Conservation (phyloP, 129 eudicot species). For the Centella asiatica region DNA sequence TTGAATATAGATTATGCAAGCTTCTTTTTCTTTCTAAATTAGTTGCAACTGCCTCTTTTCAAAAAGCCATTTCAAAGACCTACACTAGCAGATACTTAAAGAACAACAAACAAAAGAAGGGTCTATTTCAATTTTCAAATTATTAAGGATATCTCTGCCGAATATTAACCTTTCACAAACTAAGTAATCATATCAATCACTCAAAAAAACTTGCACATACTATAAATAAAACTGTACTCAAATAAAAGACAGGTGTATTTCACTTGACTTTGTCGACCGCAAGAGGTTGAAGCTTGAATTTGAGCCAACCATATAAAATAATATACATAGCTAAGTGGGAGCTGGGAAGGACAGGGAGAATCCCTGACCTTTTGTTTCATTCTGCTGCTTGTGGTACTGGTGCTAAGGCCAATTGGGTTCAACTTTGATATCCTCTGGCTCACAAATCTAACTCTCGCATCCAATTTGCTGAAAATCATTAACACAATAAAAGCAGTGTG, state of each 20-base stretch:
- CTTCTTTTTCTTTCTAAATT: too few species aligned
- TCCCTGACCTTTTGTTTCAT: constrained; percentile 15
- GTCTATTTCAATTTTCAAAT: not conserved
- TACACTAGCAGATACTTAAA: not conserved
- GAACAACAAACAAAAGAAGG: constrained; percentile 5
- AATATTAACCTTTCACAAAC: constrained; percentile 12
- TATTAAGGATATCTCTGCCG: constrained; percentile 1
- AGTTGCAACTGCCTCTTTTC: too few species aligned
- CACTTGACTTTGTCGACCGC: constrained; percentile 44
- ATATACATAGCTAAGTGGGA: constrained; percentile 44
- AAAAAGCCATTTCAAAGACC: constrained; percentile 4
- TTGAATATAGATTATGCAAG: too few species aligned
- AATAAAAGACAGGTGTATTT: constrained; percentile 42
- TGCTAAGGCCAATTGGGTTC: constrained; percentile 12
- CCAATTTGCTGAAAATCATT: constrained; percentile 12
- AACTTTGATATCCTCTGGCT: constrained; percentile 24
- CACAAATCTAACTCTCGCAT: constrained; percentile 19
- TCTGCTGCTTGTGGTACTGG: constrained; percentile 16
- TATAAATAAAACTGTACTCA: constrained; percentile 20
- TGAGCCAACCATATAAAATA: constrained; percentile 29
- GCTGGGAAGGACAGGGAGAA: constrained; percentile 63
- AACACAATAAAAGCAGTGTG: constrained; percentile 25
- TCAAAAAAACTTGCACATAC: constrained; percentile 21
- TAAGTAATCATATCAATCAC: constrained; percentile 18
- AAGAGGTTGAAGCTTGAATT: constrained; percentile 33